Evolutionary conservation across 1,284 basidiomycete species (phyloP).

Genomic region (Cutaneotrichosporon spelunceum): DNA sequence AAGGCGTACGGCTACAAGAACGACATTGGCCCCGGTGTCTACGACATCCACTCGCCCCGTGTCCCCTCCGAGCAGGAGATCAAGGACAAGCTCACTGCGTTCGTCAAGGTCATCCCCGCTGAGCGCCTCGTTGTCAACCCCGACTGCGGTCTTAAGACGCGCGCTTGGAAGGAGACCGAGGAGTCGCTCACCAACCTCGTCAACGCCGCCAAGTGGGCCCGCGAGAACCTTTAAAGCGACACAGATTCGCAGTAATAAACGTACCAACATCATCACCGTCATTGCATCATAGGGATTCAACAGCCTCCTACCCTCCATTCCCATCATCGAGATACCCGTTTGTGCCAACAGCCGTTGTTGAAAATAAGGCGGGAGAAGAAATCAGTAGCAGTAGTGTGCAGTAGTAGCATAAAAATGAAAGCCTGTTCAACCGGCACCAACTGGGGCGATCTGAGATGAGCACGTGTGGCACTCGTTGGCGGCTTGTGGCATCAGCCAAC

Average conservation of each 20-base stretch:
- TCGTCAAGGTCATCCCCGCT: slow-evolving; percentile 73
- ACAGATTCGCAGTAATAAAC: slow-evolving; percentile 12
- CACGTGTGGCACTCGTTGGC: no score
- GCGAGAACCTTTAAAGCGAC: slow-evolving; percentile 65
- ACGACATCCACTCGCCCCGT: slow-evolving; percentile 99
- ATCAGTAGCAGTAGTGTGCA: slow-evolving; percentile 18
- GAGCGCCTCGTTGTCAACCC: slow-evolving; percentile 88
- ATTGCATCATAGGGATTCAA: slow-evolving; percentile 25
- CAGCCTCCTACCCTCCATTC: slow-evolving; percentile 23
- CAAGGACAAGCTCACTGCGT: slow-evolving; percentile 82
- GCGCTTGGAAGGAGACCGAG: slow-evolving; percentile 95
- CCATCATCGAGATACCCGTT: slow-evolving; percentile 28
- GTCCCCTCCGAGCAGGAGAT: slow-evolving; percentile 93
- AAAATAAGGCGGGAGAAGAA: slow-evolving; percentile 14
- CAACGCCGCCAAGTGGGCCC: slow-evolving; percentile 83
- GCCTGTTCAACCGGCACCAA: slow-evolving; percentile 52
- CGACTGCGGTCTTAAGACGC: slow-evolving; percentile 76
- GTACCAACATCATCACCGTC: neutral
- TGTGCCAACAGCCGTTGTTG: slow-evolving; percentile 26
- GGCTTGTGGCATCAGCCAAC: no score
- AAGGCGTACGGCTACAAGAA: slow-evolving; percentile 94
- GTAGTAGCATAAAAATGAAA: slow-evolving; percentile 37
- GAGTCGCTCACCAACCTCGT: slow-evolving; percentile 80
- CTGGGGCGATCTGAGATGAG: neutral
- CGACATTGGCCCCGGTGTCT: slow-evolving; percentile 97